A percentile compares a stretch with the other conserved stretches of the same genome.
These are phyloP conservation scores for Crucihimalaya himalaica DNA, from an alignment of 345 rosid genomes.

Conservation along the genomic window DNA sequence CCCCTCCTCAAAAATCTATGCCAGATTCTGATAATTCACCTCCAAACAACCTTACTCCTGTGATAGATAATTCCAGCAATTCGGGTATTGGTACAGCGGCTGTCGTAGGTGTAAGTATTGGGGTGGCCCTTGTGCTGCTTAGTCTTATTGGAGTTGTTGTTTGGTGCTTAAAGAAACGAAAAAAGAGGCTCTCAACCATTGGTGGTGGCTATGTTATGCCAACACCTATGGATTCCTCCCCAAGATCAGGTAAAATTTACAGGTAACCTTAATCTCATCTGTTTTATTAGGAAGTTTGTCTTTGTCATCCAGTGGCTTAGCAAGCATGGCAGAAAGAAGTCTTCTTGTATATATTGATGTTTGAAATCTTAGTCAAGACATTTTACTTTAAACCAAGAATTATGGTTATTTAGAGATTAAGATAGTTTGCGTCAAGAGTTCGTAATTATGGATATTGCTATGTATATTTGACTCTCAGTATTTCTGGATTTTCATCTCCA, in stretches of 20 bases:
- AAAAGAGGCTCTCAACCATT: constrained; percentile 48
- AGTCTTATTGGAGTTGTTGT: constrained; percentile 53
- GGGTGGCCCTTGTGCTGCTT: constrained; percentile 55
- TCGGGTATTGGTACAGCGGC: constrained; percentile 46
- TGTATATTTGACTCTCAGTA: not conserved
- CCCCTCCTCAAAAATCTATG: constrained; percentile 41
- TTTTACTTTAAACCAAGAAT: not conserved
- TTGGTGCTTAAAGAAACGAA: constrained; percentile 64
- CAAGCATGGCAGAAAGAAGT: constrained; percentile 16
- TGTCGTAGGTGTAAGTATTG: constrained; percentile 56
- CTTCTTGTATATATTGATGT: constrained; percentile 7
- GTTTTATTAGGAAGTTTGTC: not conserved
- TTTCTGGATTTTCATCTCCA: constrained; percentile 6
- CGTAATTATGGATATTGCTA: not conserved
- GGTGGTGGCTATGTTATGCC: constrained; percentile 70
- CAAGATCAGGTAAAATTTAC: constrained; percentile 61
- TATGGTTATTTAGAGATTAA: constrained; percentile 1
- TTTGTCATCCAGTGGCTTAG: not conserved
- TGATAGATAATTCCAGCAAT: constrained; percentile 38
- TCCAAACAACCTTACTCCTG: constrained; percentile 39
- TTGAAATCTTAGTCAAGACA: not conserved
- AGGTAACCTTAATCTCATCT: not conserved
- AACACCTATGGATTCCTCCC: constrained; percentile 58
- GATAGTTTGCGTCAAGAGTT: constrained; percentile 1
- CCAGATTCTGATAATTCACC: constrained; percentile 37